Evolutionary conservation across 371 early-diverging fungal genomes (phyloP), one percentile per base, ranked within the genome.

Genomic region (Syncephalastrum contaminatum): DNA sequence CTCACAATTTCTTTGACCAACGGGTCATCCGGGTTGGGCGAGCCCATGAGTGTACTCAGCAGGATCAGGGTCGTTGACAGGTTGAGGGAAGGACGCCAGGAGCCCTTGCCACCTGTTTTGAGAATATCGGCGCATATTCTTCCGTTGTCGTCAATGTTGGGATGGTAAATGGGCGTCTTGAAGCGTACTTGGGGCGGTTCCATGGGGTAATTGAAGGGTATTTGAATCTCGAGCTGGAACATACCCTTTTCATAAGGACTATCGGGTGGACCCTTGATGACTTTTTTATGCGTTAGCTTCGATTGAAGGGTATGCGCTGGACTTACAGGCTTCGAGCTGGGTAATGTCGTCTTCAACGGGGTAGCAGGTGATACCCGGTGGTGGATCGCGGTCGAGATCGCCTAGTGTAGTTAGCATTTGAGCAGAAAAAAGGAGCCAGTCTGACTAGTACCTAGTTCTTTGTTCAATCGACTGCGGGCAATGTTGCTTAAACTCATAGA

Each of bases 1-100:
- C 65, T 56, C 67, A 78, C 79, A 51, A 84, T 78, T 13, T 82
- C 81, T 25, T 70, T 67, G 46, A 75, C 67, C 8, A 84, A 48
- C 5, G 84, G 84, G 50, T 84, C 84, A 30, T 84, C 79, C n/a
- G 84, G 82, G 36, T 84, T 84, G 0, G 84, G 84, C 24, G 67
- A 51, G 6, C 69, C 74, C 58, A 84, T 56, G 22, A 84, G 54
- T n/a, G 67, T 51, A 8, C 62, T 45, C 14, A 84, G 53, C 1
- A 73, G 70, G 0, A 74, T 54, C 4, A 84, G 64, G 0, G 75
- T 68, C 0, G 77, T 79, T 1, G 67, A 53, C 7, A 84, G 48
- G 46, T 71, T 79, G 4, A 80, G 47, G 0, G 81, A 64, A 6
- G 85, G 85, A 36, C 63, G 69, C 85, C 85, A 84, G 6, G 68